A percentile compares a stretch with the other conserved stretches of the same genome.
Evolutionary conservation across 345 rosid species (phyloP).

Genomic region (Lepidium aucheri): DNA sequence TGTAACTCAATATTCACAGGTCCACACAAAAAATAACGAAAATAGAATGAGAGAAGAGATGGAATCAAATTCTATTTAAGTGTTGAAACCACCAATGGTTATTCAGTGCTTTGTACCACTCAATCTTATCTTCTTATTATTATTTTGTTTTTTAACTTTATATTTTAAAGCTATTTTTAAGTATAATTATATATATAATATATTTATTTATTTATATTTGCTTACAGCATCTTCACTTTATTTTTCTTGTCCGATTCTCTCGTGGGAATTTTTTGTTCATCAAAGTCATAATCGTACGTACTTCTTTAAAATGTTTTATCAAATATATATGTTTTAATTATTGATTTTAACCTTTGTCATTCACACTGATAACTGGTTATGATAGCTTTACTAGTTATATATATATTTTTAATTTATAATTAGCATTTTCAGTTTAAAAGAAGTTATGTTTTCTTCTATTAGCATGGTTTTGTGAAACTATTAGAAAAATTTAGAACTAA

Average conservation of each 20-base stretch:
- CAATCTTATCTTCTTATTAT: conserved; percentile 15
- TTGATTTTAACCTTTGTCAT: not conserved
- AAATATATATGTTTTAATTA: not conserved
- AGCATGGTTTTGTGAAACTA: not conserved
- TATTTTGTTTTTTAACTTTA: not conserved
- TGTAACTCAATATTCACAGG: not conserved
- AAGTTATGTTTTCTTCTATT: not conserved
- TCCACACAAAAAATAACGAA: conserved; percentile 11
- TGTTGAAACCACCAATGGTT: conserved; percentile 18
- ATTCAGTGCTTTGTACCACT: conserved; percentile 20
- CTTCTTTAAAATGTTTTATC: not conserved
- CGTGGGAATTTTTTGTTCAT: not conserved
- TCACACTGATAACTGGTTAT: not conserved
- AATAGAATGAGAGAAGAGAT: conserved; percentile 1
- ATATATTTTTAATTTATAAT: not conserved
- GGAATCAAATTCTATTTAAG: conserved; percentile 24
- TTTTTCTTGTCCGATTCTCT: conserved; percentile 14
- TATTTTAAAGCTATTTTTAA: too few relatives aligned
- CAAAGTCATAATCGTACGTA: not conserved
- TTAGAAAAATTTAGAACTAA: not conserved
- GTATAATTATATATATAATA: not conserved
- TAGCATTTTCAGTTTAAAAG: not conserved
- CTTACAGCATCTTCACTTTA: conserved; percentile 20
- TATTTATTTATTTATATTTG: not conserved
- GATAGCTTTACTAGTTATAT: not conserved